Conservation (phyloP, 768 basidiomycete species). For the Leccinum broughii region DNA sequence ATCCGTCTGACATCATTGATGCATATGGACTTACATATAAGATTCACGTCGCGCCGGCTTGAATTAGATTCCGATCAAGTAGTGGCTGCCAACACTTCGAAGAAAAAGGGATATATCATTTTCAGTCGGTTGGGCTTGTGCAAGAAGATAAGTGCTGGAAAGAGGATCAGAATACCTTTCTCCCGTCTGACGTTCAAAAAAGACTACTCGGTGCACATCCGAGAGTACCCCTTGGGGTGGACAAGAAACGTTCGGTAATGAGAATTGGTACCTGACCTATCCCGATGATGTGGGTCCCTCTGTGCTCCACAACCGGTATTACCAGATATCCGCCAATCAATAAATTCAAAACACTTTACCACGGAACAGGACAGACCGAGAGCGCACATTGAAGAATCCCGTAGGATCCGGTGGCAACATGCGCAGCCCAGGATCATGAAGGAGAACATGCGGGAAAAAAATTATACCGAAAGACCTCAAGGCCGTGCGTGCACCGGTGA, state of each 20-base stretch:
- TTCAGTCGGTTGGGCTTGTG: too few species aligned
- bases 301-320: neutral
- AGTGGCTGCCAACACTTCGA: too few species aligned
- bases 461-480: too few species aligned
- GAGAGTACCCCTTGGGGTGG: too few species aligned
- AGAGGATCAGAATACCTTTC: too few species aligned
- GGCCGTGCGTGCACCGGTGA: too few species aligned
- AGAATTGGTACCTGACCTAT: neutral
- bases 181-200: too few species aligned
- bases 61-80: neutral
- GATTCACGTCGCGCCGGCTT: slow-evolving; percentile 54
- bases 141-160: too few species aligned
- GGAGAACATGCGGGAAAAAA: neutral
- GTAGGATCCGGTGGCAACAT: neutral
- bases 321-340: neutral
- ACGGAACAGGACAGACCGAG: neutral
- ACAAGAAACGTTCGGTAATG: too few species aligned
- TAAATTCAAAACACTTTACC: neutral
- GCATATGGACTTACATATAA: neutral
- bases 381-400: neutral
- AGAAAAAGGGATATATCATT: too few species aligned
- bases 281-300: neutral
- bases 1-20: too few species aligned
- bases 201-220: too few species aligned
- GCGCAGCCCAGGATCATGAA: neutral